phyloP scores from a whole-genome alignment of 148 eudicot genomes.

The Vaccinium corymbosum region DNA sequence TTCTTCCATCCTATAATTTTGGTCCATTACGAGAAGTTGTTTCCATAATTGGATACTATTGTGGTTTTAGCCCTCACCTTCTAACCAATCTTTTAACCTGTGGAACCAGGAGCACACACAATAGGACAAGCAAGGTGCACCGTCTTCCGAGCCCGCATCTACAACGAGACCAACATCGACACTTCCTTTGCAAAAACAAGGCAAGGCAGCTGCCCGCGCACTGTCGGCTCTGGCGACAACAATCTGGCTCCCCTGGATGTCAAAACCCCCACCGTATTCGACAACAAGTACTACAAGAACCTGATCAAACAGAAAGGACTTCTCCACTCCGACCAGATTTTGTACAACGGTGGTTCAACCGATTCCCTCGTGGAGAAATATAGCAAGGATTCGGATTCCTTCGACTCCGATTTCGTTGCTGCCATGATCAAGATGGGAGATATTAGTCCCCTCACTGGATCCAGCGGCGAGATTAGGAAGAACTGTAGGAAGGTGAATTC shows the following conservation, averaged over 20 bases:
- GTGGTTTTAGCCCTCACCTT: background rate
- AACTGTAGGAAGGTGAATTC: conserved; percentile 34
- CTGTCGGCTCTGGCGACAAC: conserved; percentile 37
- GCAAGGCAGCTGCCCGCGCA: conserved; percentile 40
- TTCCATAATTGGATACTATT: no score
- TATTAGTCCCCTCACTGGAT: conserved; percentile 19
- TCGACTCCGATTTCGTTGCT: conserved; percentile 1
- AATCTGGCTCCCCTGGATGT: conserved; percentile 27
- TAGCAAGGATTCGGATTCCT: background rate
- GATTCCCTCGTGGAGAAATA: conserved; percentile 10
- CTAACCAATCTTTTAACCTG: background rate
- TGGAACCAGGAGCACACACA: conserved; percentile 50
- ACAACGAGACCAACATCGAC: conserved; percentile 48
- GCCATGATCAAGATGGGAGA: conserved; percentile 23
- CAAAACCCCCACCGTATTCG: conserved; percentile 25
- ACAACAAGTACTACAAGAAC: conserved; percentile 32
- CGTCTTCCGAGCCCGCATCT: conserved; percentile 43
- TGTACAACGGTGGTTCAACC: conserved; percentile 14
- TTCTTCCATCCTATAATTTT: no score
- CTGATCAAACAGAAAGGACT: conserved; percentile 30
- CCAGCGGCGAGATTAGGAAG: conserved; percentile 18
- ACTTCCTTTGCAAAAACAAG: conserved; percentile 33
- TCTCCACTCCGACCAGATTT: conserved; percentile 32
- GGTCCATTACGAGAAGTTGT: no score
- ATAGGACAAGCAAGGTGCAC: conserved; percentile 64